These are phyloP conservation scores for Scleroderma citrinum DNA, from an alignment of 768 basidiomycete genomes.

Conservation along the genomic window DNA sequence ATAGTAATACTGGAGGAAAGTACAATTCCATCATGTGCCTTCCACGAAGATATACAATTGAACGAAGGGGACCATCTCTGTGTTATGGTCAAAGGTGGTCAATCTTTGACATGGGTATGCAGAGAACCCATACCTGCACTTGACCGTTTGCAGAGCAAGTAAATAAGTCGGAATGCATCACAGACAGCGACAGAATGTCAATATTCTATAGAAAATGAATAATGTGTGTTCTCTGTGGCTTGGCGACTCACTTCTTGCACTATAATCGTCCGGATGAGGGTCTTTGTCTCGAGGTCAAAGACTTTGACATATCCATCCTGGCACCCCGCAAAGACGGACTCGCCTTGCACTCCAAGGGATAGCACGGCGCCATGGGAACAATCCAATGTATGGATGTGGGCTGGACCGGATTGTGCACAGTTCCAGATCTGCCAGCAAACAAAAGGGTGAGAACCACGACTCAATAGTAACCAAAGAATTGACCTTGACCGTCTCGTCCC, in stretches of 20 bases:
- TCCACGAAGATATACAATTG: constrained; percentile 79
- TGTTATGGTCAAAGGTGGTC: not conserved
- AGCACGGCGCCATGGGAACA: constrained; percentile 77
- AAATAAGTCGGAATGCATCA: constrained; percentile 59
- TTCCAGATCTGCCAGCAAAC: constrained; percentile 54
- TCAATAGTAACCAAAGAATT: constrained; percentile 2
- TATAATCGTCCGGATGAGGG: constrained; percentile 80
- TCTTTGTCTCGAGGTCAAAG: constrained; percentile 85
- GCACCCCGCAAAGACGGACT: constrained; percentile 87
- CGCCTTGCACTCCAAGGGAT: constrained; percentile 67
- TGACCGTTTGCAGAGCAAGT: constrained; percentile 63
- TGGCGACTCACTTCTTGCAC: constrained; percentile 61
- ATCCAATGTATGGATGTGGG: constrained; percentile 57
- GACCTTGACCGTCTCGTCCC: constrained; percentile 88
- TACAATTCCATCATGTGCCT: constrained; percentile 73
- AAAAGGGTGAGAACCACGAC: not conserved
- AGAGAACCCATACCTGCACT: constrained; percentile 48
- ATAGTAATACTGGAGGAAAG: constrained; percentile 68
- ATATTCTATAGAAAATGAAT: constrained; percentile 41
- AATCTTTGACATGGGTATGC: not conserved
- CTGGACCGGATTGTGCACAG: constrained; percentile 41
- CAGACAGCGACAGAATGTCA: constrained; percentile 78
- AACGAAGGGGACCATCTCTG: constrained; percentile 83
- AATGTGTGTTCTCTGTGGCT: not conserved
- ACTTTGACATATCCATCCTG: constrained; percentile 93